A percentile compares a stretch with the other conserved stretches of the same genome.
Evolutionary conservation across 495 filamentous ascomycete genomes (phyloP).

Genomic region (Podospora fimiseda): DNA sequence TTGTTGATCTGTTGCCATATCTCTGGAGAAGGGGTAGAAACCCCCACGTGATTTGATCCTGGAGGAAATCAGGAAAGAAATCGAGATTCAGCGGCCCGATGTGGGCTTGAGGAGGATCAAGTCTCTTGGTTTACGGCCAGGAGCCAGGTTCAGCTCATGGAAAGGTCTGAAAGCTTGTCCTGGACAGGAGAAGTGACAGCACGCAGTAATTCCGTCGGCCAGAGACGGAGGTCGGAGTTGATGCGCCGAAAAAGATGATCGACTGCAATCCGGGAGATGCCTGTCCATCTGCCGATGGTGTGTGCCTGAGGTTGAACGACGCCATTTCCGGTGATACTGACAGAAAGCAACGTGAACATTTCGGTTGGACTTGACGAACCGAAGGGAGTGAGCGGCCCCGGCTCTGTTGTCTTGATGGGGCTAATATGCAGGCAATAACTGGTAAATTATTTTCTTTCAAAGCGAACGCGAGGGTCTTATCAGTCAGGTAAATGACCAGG

Average conservation of each 20-base stretch:
- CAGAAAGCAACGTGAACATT: not conserved
- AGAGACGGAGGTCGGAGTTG: no score
- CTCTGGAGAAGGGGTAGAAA: not conserved
- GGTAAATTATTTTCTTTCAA: not conserved
- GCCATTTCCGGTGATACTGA: not conserved
- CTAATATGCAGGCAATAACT: slow-evolving; percentile 5
- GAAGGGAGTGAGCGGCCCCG: not conserved
- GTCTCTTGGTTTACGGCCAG: no score
- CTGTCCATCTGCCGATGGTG: not conserved
- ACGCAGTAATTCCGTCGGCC: no score
- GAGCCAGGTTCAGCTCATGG: no score
- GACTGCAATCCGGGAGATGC: not conserved
- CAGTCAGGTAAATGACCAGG: not conserved
- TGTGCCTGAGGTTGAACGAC: not conserved
- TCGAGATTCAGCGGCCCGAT: not conserved
- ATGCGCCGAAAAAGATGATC: not conserved
- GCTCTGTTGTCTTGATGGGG: not conserved
- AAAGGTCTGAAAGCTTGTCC: not conserved
- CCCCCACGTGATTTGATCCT: not conserved
- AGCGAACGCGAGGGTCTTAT: not conserved
- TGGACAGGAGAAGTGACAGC: not conserved
- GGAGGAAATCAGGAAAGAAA: not conserved
- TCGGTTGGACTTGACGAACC: not conserved
- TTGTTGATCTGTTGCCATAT: not conserved
- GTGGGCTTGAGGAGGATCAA: no score